Conservation (phyloP, 1,284 basidiomycete species). For the Butyriboletus regius region DNA sequence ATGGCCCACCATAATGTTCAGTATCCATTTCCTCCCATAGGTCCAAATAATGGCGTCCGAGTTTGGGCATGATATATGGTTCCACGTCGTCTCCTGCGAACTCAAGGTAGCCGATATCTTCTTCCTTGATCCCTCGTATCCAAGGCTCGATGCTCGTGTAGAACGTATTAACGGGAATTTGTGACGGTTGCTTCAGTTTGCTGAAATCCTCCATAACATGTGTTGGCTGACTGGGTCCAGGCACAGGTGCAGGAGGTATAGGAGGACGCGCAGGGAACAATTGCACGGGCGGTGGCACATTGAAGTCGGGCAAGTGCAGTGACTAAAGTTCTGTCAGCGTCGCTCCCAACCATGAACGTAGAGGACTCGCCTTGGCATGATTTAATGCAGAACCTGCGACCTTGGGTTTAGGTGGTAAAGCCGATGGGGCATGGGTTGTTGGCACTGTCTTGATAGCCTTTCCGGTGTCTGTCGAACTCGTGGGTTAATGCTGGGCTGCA, state of each 20-base stretch:
- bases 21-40: slow-evolving; percentile 88
- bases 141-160: slow-evolving; percentile 81
- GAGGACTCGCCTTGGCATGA: slow-evolving; percentile 46
- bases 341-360: slow-evolving; percentile 1
- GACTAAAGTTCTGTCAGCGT: slow-evolving; percentile 30
- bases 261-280: slow-evolving; percentile 62
- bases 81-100: slow-evolving; percentile 82
- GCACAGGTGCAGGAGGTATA: slow-evolving; percentile 58
- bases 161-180: slow-evolving; percentile 64
- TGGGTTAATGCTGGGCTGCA: background rate
- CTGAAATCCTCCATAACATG: slow-evolving; percentile 84
- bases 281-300: slow-evolving; percentile 42
- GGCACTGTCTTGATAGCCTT: slow-evolving; percentile 56
- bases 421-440: slow-evolving; percentile 24
- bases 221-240: slow-evolving; percentile 71
- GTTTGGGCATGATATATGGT: slow-evolving; percentile 76
- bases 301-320: slow-evolving; percentile 50
- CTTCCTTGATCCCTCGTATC: slow-evolving; percentile 77
- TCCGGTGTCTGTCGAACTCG: slow-evolving; percentile 36
- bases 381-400: slow-evolving; percentile 39
- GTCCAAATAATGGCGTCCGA: slow-evolving; percentile 83
- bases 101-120: slow-evolving; percentile 83
- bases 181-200: slow-evolving; percentile 67
- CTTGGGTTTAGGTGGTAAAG: slow-evolving; percentile 48
- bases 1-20: slow-evolving; percentile 41